Evolutionary conservation across 2,329 filamentous ascomycete species (phyloP), one percentile per base, ranked within the genome.

Genomic region (Xylaria sp.): DNA sequence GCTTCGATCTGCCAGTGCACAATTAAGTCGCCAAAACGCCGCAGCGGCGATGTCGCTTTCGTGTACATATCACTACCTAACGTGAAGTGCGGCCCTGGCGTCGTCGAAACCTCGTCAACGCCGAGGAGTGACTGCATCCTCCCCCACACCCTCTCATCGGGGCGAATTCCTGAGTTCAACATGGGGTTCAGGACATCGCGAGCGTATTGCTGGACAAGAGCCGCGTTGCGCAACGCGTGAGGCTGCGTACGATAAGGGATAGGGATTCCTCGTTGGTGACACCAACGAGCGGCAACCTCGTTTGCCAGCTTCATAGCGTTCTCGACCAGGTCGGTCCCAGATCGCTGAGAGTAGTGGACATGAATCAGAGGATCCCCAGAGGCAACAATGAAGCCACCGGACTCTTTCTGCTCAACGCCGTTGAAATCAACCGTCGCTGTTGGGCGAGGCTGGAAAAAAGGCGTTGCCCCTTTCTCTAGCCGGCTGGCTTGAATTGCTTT

Each of bases 1-100:
- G 85, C 85, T 74, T 90, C 85, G 69, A 92, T 86, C 77, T 92
- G 89, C 87, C 88, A 91, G 79, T 91, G 89, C 1, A 86, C 84
- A 36, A 92, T 76, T 55, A 92, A 79, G 77, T 92, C 90, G 4
- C 82, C 79, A 78, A 85, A 91, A 51, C 90, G 85, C 39, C 90
- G 87, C n/a, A 92, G 82, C 19, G 90, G 90, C 58, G 87, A 90
- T 7, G 90, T 92, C 47, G 85, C 85, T 72, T 89, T 90, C 66
- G 86, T 81, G 77, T 91, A 90, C 79, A 86, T 85, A 62, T 88
- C 83, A 1, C 86, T 75, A 19, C 89, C 90, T 66, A 91, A 82
- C 53, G 85, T 81, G 68, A 86, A 84, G 77, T 90, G 85, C 4
- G 85, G 85, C 8, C 83, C 85, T 0, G 89, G 84, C 2, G 76